Evolutionary conservation across 805 yeast species (phyloP).

Genomic region (Suhomyces vadensis): DNA sequence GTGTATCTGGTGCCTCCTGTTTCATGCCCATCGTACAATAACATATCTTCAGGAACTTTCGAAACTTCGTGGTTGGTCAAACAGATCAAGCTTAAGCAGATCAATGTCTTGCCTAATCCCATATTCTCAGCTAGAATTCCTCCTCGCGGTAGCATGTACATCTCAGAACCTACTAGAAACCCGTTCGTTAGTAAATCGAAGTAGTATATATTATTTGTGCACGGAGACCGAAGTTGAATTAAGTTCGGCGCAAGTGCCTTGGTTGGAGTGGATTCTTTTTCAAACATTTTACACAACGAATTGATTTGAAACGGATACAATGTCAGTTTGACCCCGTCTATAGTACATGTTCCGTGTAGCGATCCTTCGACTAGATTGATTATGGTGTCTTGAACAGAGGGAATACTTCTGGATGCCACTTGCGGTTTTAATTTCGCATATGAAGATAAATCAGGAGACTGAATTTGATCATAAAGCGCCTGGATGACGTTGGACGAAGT

Average conservation of each 20-base stretch:
- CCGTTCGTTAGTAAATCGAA: constrained; percentile 35
- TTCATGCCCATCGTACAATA: constrained; percentile 14
- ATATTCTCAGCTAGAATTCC: constrained; percentile 68
- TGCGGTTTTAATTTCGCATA: constrained; percentile 12
- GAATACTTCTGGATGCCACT: constrained; percentile 5
- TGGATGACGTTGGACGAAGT: constrained; percentile 23
- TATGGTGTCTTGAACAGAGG: constrained; percentile 20
- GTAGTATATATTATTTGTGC: constrained; percentile 22
- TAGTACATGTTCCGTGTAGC: background rate
- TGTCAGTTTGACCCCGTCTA: constrained; percentile 47
- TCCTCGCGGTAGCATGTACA: constrained; percentile 53
- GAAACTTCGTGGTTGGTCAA: constrained; percentile 55
- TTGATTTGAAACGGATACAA: constrained; percentile 62
- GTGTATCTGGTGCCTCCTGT: background rate
- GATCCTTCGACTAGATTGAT: constrained; percentile 13
- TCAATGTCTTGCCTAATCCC: constrained; percentile 68
- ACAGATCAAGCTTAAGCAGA: constrained; percentile 58
- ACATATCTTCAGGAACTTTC: constrained; percentile 37
- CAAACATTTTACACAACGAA: constrained; percentile 61
- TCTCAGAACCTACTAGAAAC: constrained; percentile 40
- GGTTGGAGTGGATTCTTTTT: constrained; percentile 45
- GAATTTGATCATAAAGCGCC: constrained; percentile 36
- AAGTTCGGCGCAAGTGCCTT: constrained; percentile 37
- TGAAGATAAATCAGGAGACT: constrained; percentile 26
- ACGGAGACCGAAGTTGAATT: constrained; percentile 23